Evolutionary conservation across 108 stramenopile species (phyloP).

Genomic region (Nitzschia palea): DNA sequence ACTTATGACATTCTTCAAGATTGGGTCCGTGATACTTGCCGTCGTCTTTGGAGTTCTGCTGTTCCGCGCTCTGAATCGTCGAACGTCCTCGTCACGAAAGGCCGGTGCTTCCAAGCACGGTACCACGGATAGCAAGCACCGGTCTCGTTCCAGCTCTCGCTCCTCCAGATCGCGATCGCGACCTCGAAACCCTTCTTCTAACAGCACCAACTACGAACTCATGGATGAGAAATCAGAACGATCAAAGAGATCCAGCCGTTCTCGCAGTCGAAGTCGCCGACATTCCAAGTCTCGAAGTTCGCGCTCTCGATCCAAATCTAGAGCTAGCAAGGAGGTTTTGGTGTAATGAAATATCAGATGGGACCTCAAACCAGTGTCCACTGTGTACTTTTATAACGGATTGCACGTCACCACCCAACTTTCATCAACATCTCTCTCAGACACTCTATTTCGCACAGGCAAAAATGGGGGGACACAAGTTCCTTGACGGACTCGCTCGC

Average conservation of each 20-base stretch:
- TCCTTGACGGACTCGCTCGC: too few relatives aligned
- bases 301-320: slow-evolving; percentile 45
- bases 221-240: slow-evolving; percentile 57
- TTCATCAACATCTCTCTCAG: neutral
- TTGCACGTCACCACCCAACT: too few relatives aligned
- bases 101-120: slow-evolving; percentile 33
- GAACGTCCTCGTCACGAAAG: slow-evolving; percentile 47
- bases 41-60: slow-evolving; percentile 49
- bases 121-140: neutral
- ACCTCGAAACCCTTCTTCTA: neutral
- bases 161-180: slow-evolving; percentile 25
- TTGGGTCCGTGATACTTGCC: slow-evolving; percentile 45
- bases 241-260: slow-evolving; percentile 39
- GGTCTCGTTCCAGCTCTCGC: slow-evolving; percentile 39
- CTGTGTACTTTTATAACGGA: too few relatives aligned
- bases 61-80: slow-evolving; percentile 48
- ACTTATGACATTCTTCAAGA: slow-evolving; percentile 21
- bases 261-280: slow-evolving; percentile 51
- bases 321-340: slow-evolving; percentile 22
- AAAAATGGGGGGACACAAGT: too few relatives aligned
- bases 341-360: too few relatives aligned
- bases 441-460: neutral
- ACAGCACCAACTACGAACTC: slow-evolving; percentile 55
- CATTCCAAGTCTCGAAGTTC: slow-evolving; percentile 32
- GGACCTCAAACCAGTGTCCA: too few relatives aligned